A percentile compares a stretch with the other conserved stretches of the same genome.
phyloP scores from a whole-genome alignment of 2,329 filamentous ascomycete genomes.

The Neoascochyta sp. region DNA sequence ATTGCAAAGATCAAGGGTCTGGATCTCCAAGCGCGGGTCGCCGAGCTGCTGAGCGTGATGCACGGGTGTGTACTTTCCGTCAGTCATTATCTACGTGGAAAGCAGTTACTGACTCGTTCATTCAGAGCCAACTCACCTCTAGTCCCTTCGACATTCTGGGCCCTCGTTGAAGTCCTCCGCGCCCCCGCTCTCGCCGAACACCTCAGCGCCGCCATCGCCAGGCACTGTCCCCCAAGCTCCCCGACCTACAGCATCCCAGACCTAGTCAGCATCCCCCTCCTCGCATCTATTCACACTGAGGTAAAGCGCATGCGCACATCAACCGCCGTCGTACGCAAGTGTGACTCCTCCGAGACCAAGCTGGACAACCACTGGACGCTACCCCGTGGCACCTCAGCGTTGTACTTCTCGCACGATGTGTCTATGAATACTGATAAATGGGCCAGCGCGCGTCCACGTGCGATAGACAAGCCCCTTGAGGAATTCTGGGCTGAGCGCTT shows the following conservation, averaged over 20 bases:
- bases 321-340: constrained; percentile 9
- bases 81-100: too few species aligned
- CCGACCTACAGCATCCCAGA: constrained; percentile 14
- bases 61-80: constrained; percentile 17
- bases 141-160: constrained; percentile 21
- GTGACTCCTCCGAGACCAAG: constrained; percentile 8
- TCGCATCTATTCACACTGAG: constrained; percentile 27
- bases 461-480: constrained; percentile 16
- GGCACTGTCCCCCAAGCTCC: constrained; percentile 7
- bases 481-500: constrained; percentile 31
- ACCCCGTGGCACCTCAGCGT: constrained; percentile 12
- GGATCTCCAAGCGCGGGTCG: constrained; percentile 11
- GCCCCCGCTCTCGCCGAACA: constrained; percentile 15
- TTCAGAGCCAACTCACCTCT: too few species aligned
- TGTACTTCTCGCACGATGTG: constrained; percentile 24
- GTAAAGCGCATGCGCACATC: constrained; percentile 20
- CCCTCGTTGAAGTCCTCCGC: constrained; percentile 19
- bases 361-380: constrained; percentile 22
- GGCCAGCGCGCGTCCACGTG: constrained; percentile 15
- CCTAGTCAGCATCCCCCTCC: constrained; percentile 14
- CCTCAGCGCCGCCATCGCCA: constrained; percentile 10
- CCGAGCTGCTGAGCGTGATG: constrained; percentile 23
- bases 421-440: constrained; percentile 22
- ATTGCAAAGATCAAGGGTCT: constrained; percentile 7
- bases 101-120: too few species aligned